Conservation (phyloP, 176 grass and related monocot species). For the Triticum urartu region DNA sequence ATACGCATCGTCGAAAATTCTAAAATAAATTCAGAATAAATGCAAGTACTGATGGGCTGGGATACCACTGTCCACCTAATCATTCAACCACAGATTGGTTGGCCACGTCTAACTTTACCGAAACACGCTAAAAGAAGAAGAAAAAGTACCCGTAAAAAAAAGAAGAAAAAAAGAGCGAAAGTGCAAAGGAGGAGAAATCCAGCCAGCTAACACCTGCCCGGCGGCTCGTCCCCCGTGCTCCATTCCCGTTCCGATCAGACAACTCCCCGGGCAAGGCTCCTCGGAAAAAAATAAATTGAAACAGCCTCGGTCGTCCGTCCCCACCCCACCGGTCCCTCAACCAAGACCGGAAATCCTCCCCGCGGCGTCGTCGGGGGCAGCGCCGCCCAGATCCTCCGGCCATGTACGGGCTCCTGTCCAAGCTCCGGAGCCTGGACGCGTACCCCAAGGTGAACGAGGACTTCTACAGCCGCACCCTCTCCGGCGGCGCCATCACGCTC, state of each 20-base stretch:
- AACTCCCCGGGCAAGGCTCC: not conserved
- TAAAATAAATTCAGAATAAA: too few species aligned
- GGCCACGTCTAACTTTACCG: too few species aligned
- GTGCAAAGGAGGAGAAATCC: too few species aligned
- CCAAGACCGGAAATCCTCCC: not conserved
- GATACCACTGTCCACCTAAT: too few species aligned
- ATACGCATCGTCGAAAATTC: too few species aligned
- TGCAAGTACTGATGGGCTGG: too few species aligned
- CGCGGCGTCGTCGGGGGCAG: not conserved
- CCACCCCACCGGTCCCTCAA: not conserved
- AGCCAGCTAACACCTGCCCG: not conserved
- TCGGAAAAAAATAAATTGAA: not conserved
- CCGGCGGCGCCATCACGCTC: constrained; percentile 81
- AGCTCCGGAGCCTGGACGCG: constrained; percentile 76
- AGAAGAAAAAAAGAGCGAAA: not conserved
- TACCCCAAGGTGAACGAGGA: constrained; percentile 95
- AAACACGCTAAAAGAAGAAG: not conserved
- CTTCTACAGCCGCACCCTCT: constrained; percentile 91
- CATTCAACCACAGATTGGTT: too few species aligned
- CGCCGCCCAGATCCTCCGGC: constrained; percentile 23
- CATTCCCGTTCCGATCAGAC: constrained; percentile 26
- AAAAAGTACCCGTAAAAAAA: not conserved
- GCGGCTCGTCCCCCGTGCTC: not conserved
- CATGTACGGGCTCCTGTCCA: constrained; percentile 71
- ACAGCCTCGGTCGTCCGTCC: not conserved